Evolutionary conservation across 2,329 filamentous ascomycete genomes (phyloP), one percentile per base, ranked within the genome.

Genomic region (Zarea fungicola): DNA sequence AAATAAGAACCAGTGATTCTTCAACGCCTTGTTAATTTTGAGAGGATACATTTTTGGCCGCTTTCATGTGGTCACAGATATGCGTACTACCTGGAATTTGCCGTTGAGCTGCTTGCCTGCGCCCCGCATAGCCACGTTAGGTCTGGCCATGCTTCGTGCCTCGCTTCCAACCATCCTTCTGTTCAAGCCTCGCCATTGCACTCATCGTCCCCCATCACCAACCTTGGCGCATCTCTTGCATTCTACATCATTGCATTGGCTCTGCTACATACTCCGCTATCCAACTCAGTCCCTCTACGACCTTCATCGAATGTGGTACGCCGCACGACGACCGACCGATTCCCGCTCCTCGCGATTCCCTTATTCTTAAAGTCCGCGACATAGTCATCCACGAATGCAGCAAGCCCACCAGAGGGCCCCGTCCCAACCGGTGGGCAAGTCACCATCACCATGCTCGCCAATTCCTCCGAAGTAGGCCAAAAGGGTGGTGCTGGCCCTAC

Each of bases 381-480:
- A 48, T 53, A 42, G 29, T 22, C 19, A 19, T 29, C 45, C 50
- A 66, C 67, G 67, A 59, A 70, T 70, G 67, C 65, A 55, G 58
- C 58, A 56, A 59, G 52, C 58, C 58, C 58, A 55, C 55, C 54
- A 49, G 51, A 62, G 66, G 66, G 64, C 65, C 59, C 60, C 62
- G 67, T 68, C 65, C 65, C 65, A 58, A 56, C 57, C 60, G 66
- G 62, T 64, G 65, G 65, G 60, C 63, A 59, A 58, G 56, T 60
- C 56, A 55, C 56, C 58, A 51, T 61, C 58, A 55, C 55, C 58
- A 61, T 62, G 62, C 58, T 62, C 62, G 61, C 60, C 55, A 61
- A 60, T 53, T 61, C 62, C 57, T 60, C 60, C 44, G 53, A 58
- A 51, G 40, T 51, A 58, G 53, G 43, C 44, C 35, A 58, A 18